phyloP scores from a whole-genome alignment of 129 eudicot genomes.

The Saposhnikovia divaricata region DNA sequence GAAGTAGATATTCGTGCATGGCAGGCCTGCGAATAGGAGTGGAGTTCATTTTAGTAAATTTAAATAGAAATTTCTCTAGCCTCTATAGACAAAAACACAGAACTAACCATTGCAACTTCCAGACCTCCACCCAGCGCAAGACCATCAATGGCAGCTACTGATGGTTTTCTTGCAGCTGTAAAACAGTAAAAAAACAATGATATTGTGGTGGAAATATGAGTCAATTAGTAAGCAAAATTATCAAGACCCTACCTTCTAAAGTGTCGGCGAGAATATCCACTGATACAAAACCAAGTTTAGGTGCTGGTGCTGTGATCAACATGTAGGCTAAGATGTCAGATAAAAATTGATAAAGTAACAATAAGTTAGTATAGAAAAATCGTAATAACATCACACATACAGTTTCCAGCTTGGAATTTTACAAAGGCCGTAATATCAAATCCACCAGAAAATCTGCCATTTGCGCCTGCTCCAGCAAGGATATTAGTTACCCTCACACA shows the following conservation, averaged over 20 bases:
- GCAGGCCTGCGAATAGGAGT: constrained; percentile 46
- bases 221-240: background rate
- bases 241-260: constrained; percentile 47
- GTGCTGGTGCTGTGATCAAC: constrained; percentile 40
- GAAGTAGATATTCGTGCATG: constrained; percentile 90
- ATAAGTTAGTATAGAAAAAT: background rate
- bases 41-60: background rate
- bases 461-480: constrained; percentile 57
- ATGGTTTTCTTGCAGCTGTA: constrained; percentile 80
- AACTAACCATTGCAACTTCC: constrained; percentile 93
- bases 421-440: constrained; percentile 79
- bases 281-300: constrained; percentile 75
- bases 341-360: background rate
- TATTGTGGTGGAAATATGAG: background rate
- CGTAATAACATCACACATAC: constrained; percentile 26
- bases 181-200: constrained; percentile 7
- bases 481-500: background rate
- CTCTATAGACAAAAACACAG: background rate
- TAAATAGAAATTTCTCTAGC: background rate
- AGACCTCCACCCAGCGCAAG: constrained; percentile 96
- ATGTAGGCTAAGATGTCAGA: constrained; percentile 9
- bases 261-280: constrained; percentile 70
- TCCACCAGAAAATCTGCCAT: constrained; percentile 97
- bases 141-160: constrained; percentile 97
- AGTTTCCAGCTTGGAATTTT: constrained; percentile 52